These are phyloP conservation scores for Fusarium avenaceum DNA, from an alignment of 2,329 filamentous ascomycete species.

Conservation along the genomic window DNA sequence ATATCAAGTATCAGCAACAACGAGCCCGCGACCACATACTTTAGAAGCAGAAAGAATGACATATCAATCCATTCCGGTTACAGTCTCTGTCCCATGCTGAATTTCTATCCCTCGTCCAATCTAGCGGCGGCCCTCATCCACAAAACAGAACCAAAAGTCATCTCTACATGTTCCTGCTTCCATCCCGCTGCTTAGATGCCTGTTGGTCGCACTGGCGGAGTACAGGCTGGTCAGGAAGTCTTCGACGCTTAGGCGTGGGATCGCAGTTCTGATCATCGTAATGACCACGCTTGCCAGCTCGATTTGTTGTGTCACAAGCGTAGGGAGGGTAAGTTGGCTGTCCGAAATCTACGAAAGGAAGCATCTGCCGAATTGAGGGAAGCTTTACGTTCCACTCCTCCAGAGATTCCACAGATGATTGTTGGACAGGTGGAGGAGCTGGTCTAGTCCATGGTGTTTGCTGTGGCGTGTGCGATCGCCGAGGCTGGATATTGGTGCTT, in stretches of 20 bases:
- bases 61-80: background rate
- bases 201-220: background rate
- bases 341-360: slow-evolving; percentile 10
- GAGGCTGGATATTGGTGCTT: background rate
- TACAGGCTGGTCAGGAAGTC: slow-evolving; percentile 16
- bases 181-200: background rate
- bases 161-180: background rate
- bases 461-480: background rate
- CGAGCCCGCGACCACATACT: slow-evolving; percentile 5
- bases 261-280: background rate
- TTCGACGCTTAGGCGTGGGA: slow-evolving; percentile 23
- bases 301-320: background rate
- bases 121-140: background rate
- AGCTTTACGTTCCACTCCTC: slow-evolving; percentile 11
- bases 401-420: background rate
- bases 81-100: slow-evolving; percentile 2
- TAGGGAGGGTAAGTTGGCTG: background rate
- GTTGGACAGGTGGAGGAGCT: background rate
- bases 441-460: background rate
- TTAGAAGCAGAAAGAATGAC: slow-evolving; percentile 8
- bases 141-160: background rate
- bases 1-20: slow-evolving; percentile 12
- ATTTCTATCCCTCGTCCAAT: slow-evolving; percentile 1
- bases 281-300: slow-evolving; percentile 13
- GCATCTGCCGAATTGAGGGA: slow-evolving; percentile 33